A percentile compares a stretch with the other conserved stretches of the same genome.
Evolutionary conservation across 208 protist genomes (phyloP).

Genomic region (Leishmania braziliensis): DNA sequence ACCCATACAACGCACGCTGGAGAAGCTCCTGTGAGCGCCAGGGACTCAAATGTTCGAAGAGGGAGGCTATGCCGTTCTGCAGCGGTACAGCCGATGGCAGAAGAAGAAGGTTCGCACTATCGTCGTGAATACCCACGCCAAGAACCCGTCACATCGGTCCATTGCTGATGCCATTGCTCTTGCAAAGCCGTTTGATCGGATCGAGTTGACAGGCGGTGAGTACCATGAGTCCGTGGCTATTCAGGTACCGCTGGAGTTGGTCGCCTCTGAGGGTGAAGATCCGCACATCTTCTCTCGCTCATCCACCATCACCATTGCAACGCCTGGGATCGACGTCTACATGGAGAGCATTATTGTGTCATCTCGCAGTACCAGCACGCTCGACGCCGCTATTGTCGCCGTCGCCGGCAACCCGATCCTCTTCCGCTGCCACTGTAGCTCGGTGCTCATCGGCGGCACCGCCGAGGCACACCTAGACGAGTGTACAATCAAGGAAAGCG

Average conservation of each 20-base stretch:
- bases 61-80: constrained; percentile 54
- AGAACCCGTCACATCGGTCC: constrained; percentile 47
- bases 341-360: constrained; percentile 67
- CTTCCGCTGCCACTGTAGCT: constrained; percentile 69
- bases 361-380: constrained; percentile 58
- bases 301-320: constrained; percentile 70
- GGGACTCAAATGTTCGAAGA: constrained; percentile 18
- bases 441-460: constrained; percentile 64
- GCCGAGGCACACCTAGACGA: constrained; percentile 46
- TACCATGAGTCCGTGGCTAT: constrained; percentile 79
- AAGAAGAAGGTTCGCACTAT: constrained; percentile 88
- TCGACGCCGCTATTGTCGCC: constrained; percentile 61
- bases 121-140: constrained; percentile 76
- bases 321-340: constrained; percentile 59
- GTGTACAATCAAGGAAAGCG: constrained; percentile 74
- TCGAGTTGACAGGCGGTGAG: constrained; percentile 84
- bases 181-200: constrained; percentile 85
- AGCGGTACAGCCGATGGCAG: constrained; percentile 84
- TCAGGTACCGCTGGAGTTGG: constrained; percentile 76
- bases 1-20: background rate
- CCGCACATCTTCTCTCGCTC: constrained; percentile 65
- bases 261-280: constrained; percentile 86
- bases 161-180: constrained; percentile 66
- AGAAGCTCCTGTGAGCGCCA: background rate
- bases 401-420: constrained; percentile 61